Base-by-base conservation (phyloP, 305 asterid genomes). In the Rubia peregrina region DNA sequence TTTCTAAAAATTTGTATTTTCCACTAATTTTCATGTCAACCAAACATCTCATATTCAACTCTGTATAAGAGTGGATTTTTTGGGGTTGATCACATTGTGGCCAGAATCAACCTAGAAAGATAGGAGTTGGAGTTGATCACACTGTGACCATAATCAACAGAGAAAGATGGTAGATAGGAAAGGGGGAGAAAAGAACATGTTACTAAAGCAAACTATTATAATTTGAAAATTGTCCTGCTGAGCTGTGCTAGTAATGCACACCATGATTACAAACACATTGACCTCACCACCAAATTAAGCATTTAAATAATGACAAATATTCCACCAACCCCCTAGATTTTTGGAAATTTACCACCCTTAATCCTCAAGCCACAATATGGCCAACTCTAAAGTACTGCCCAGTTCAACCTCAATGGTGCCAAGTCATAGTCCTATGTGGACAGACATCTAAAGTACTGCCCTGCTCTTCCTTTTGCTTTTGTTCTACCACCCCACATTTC, bases 351-450 rank as follows among this genome's bases (percentile, higher is more conserved):
- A 66, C 43, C 62, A 78, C 70, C 73, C 76, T 72, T 77, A 71
- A 61, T 65, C 71, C 71, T 70, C 72, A 72, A 22, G 73, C 67
- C 63, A 73, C 62, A 12, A 6, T 36, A 40, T 70, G 76, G 70
- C 76, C 78, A 30, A 46, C 75, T 59, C 74, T 71, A 75, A 70
- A 46, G 41, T 30, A 38, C 38, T 22, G 36, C 16, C 14, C 63
- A 21, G 63, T 59, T 59, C 16, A 21, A 59, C 38, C 9, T 0
- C 14, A 59, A 59, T 16, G 80, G 68, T 80, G 90, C 91, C 96
- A 86, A 55, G 85, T 89, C 95, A 82, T 87, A 83, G 69, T 87
- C 88, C 80, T 56, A 83, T 79, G 81, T 87, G 90, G 95, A 84
- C 83, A 65, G 22, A 73, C 74, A 63, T 78, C 74, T 78, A 75